Evolutionary conservation across 208 protist species (phyloP), one percentile per base, ranked within the genome.

Genomic region (Novymonas esmeraldas): DNA sequence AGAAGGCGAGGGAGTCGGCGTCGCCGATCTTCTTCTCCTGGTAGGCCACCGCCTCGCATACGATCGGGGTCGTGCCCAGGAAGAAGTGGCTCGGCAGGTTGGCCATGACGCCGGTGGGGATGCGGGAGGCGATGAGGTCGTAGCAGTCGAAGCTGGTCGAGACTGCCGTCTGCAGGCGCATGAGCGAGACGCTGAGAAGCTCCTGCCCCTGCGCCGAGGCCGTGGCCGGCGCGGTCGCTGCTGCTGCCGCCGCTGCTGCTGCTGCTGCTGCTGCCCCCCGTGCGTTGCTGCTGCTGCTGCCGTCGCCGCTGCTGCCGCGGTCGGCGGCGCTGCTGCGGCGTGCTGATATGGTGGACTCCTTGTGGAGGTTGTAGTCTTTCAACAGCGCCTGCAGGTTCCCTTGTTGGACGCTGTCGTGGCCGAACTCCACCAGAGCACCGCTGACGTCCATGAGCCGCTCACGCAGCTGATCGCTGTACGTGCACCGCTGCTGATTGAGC

Each of bases 71-170:
- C 28, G 66, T 34, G 48, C 48, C 36, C 7, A 70, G 34, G 6
- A 79, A 73, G 69, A 81, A 84, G 18, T 74, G 56, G 46, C 38
- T 44, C 2, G 67, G 54, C 11, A 79, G 41, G 6, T 63, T 62
- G 22, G 74, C 66, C 36, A 82, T 41, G 56, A 84, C n/a, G 20
- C 62, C 36, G 26, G 45, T 56, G n/a, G 69, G 56, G 22, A 87
- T 64, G 56, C 68, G 60, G 10, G 39, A 59, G 24, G 78, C 76
- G 55, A 87, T 42, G 52, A 81, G 71, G 16, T 64, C 38, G 55
- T 75, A 75, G 72, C 81, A 86, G 66, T 80, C 76, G 41, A 80
- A 82, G 71, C 81, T 86, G 46, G 50, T 75, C 16, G 64, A 46
- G 9, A 71, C 70, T 0, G 65, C 70, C 7, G 58, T 67, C 61